Evolutionary conservation across 768 basidiomycete genomes (phyloP), one percentile per base, ranked within the genome.

Genomic region (Mycena rosella): DNA sequence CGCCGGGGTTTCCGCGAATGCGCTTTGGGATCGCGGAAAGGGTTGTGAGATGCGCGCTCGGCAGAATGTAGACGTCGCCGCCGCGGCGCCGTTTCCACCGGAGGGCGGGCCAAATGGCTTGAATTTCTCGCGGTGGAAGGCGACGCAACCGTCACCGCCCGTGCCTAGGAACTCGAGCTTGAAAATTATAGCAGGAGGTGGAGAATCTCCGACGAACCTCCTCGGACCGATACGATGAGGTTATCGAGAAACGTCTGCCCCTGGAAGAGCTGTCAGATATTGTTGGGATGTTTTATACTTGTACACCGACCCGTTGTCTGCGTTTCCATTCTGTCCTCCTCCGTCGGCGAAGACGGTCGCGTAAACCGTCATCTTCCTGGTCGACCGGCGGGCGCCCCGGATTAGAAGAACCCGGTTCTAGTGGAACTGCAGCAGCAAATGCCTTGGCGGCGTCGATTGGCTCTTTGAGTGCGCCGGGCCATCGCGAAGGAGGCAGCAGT

Each of bases 81-180:
- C 96, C 97, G 51, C 86, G 86, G 3, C 97, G 18, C 97, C 97
- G 66, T 93, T 93, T 1, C 96, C 97, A 0, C 97, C 97, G 13
- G 96, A 96, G 0, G 97, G 96, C 0, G 96, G 95, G 0, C 95
- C 95, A 67, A 89, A 87, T 1, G 91, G 88, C 63, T 88, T 88
- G 78, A 87, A 95, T 75, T 95, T 94, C 80, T 97, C 95, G 63
- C 95, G 89, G 74, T 96, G 92, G 73, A 98, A 98, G 7, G 97
- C 96, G 26, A 92, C 94, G 69, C 96, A 94, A 26, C 97, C 97
- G 63, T 95, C 84, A 0, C 97, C 97, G 22, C 96, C 96, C 73
- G 86, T 89, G 18, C 96, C 96, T 93, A 53, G 44, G 38, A 53
- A 49, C 24, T 40, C n/a, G 38, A 40, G 38, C 34, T 17, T 63